A percentile compares a stretch with the other conserved stretches of the same genome.
Conservation (phyloP, 441 rosid species). For the Populus trichocarpa region DNA sequence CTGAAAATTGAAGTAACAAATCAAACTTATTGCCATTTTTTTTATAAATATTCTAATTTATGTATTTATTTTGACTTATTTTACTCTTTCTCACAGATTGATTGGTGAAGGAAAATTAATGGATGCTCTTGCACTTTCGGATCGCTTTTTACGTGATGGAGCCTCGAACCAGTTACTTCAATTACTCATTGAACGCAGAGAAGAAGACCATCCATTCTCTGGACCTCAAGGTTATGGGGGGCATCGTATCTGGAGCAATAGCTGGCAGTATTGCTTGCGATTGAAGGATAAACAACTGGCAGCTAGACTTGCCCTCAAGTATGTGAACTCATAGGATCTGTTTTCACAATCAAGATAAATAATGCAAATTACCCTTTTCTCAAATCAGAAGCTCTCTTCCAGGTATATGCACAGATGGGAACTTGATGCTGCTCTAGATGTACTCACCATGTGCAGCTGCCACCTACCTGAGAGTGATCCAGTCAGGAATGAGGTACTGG, state of each 20-base stretch:
- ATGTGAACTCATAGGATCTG: conserved; percentile 25
- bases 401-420: conserved; percentile 96
- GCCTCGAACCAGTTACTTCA: conserved; percentile 90
- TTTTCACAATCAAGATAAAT: neutral
- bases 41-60: neutral
- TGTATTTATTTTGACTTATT: neutral
- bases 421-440: conserved; percentile 87
- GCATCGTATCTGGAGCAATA: conserved; percentile 67
- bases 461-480: conserved; percentile 73
- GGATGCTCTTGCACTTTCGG: conserved; percentile 99
- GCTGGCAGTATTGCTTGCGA: conserved; percentile 98
- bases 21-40: neutral
- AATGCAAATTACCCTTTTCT: neutral
- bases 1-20: neutral
- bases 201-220: conserved; percentile 53
- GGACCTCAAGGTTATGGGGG: conserved; percentile 66
- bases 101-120: conserved; percentile 85
- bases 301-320: conserved; percentile 88
- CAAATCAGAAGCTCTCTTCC: conserved; percentile 12
- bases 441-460: conserved; percentile 98
- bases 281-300: conserved; percentile 93
- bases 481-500: conserved; percentile 62
- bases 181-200: conserved; percentile 74
- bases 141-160: conserved; percentile 91
- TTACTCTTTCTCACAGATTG: conserved; percentile 46